Base-by-base conservation (phyloP, 208 protist genomes). In the Tritrichomonas musculus region DNA sequence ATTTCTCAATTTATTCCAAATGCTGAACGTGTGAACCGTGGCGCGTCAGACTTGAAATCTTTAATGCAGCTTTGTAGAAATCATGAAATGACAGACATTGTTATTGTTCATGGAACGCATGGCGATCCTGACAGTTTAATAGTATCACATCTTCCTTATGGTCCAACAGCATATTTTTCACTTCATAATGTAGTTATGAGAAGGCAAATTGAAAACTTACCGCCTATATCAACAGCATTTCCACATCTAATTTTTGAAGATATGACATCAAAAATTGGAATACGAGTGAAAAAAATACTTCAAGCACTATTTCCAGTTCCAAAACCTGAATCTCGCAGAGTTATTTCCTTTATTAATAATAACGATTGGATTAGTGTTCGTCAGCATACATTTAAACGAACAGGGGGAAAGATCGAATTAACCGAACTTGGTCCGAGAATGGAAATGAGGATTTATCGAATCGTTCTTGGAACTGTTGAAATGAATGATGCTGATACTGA, bases 231-330 rank as follows among this genome's bases (percentile, higher is more conserved):
- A 8, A 96, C 99, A 95, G 96, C 97, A 94, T 98, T 97, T 93
- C 98, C 98, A 49, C 98, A 99, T 94, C 97, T 99, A 53, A 97
- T 99, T 75, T 99, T 99, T 95, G 96, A 99, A 93, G 98, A 98
- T 94, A 99, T 99, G 94, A 96, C 95, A 27, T 98, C 98, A 11
- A 95, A 96, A 94, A 96, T 99, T 0, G 99, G 99, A 60, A 92
- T 96, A 88, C 96, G 99, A 64, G 96, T 99, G 47, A 94, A 95
- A 64, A 93, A 53, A 65, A 94, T 96, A 92, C 65, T 96, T 44
- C 93, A 99, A 94, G 97, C 98, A 95, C 95, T 99, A 22, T 99
- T 99, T 94, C 99, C 99, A 0, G 98, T 97, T 5, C 98, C 98
- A 33, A 99, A 99, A 95, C 94, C 96, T 30, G 98, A 99, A 49